A percentile compares a stretch with the other conserved stretches of the same genome.
phyloP scores from a whole-genome alignment of 1,284 basidiomycete genomes.

The Hymenochaete sp. region DNA sequence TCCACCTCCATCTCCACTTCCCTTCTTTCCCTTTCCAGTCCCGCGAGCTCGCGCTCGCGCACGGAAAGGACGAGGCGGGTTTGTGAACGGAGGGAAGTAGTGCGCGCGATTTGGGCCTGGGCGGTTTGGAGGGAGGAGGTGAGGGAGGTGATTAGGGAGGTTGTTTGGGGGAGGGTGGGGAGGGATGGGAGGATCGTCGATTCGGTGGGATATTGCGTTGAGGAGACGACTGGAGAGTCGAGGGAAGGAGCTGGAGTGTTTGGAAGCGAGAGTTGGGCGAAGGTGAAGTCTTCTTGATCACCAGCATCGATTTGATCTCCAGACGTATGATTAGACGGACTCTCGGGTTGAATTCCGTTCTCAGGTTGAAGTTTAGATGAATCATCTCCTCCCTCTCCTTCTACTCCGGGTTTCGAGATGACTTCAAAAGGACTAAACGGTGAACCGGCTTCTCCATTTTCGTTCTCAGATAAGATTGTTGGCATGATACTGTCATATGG shows the following conservation, averaged over 20 bases:
- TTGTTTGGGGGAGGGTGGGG: neutral
- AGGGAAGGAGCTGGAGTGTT: too few species aligned
- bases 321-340: too few species aligned
- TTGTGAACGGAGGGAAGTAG: neutral
- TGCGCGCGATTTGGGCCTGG: neutral
- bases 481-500: too few species aligned
- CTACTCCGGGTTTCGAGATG: too few species aligned
- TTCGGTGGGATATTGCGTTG: neutral
- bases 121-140: neutral
- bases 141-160: neutral
- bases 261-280: neutral
- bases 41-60: neutral
- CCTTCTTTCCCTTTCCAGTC: neutral
- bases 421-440: too few species aligned
- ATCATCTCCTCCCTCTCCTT: too few species aligned
- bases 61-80: neutral
- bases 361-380: too few species aligned
- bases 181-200: neutral
- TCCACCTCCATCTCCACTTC: neutral
- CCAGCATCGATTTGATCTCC: too few species aligned
- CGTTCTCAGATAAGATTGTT: too few species aligned
- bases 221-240: neutral
- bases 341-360: too few species aligned
- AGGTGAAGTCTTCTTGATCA: too few species aligned
- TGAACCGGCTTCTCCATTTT: too few species aligned